Evolutionary conservation across 148 eudicot species (phyloP), one percentile per base, ranked within the genome.

Genomic region (Polygonum maritimum): DNA sequence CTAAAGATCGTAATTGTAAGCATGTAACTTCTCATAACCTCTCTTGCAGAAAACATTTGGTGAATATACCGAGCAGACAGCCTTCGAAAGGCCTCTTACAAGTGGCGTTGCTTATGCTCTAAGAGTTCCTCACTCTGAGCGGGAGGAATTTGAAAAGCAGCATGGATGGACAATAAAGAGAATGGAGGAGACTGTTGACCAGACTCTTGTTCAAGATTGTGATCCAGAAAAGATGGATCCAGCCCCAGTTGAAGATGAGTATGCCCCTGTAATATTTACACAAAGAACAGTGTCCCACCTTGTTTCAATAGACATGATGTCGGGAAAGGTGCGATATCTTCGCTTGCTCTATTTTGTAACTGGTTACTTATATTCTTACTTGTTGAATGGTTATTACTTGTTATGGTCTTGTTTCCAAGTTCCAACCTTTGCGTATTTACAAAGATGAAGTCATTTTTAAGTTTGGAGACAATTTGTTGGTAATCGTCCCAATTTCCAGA

Each of bases 61-160:
- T 71, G 90, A 91, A 54, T 95, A 95, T 72, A 92, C 99, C 8
- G 91, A 88, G 74, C 88, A 86, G 81, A 95, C 99, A 22, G 80
- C 94, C 52, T 95, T 95, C 79, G 99, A 95, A 82, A 91, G 99
- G 84, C 99, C 99, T 67, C 92, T 95, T 40, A 89, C 93, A 5
- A 95, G 99, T 77, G 99, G 99, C 16, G 98, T 95, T 76, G 89
- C 99, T 15, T 95, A 95, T 86, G 99, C 97, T 79, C 80, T 90
- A 77, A 88, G 89, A 82, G 97, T 95, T 74, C 87, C 76, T 70
- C 87, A 92, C 74, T 86, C 89, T 15, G 91, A 90, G 58, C 87
- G 99, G 80, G 87, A 90, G 80, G 75, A 86, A 38, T 85, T 95
- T 75, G 98, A 95, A 87, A 83, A 81, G 83, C 81, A 76, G 21